phyloP scores from a whole-genome alignment of 768 basidiomycete species.

The Rhodocollybia butyracea region DNA sequence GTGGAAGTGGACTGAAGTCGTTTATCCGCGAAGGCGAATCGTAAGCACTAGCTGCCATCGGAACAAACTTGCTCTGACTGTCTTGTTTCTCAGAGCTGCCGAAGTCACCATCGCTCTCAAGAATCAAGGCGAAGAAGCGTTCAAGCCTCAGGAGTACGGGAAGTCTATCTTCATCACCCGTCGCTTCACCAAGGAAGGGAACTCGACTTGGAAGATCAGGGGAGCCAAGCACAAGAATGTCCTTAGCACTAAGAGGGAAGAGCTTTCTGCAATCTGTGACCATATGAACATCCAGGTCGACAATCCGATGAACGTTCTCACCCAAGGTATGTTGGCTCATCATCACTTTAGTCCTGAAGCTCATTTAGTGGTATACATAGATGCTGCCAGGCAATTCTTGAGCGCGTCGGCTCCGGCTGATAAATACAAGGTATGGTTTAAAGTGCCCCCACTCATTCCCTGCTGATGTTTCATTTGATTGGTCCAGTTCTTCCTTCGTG shows the following conservation, averaged over 20 bases:
- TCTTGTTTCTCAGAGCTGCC: slow-evolving; percentile 44
- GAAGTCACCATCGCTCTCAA: slow-evolving; percentile 81
- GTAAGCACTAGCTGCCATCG: too few relatives aligned
- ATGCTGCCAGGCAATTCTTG: slow-evolving; percentile 79
- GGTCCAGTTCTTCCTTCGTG: slow-evolving; percentile 85
- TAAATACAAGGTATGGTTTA: slow-evolving; percentile 75
- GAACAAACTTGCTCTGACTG: too few relatives aligned
- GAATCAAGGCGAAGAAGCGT: slow-evolving; percentile 92
- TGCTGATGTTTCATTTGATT: background rate
- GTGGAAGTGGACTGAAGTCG: slow-evolving; percentile 79
- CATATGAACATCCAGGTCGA: slow-evolving; percentile 97
- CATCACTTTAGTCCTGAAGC: background rate
- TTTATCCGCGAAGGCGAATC: slow-evolving; percentile 82
- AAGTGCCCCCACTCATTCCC: background rate
- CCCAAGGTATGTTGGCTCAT: slow-evolving; percentile 53
- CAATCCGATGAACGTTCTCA: slow-evolving; percentile 93
- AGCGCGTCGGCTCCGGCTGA: slow-evolving; percentile 75
- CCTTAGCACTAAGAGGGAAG: slow-evolving; percentile 76
- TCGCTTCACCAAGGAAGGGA: slow-evolving; percentile 71
- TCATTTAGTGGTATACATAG: slow-evolving; percentile 28
- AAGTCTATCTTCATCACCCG: slow-evolving; percentile 84
- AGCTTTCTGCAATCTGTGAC: slow-evolving; percentile 85
- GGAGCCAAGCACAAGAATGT: slow-evolving; percentile 54
- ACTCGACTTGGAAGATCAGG: slow-evolving; percentile 80
- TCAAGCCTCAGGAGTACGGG: slow-evolving; percentile 80